Evolutionary conservation across 129 eudicot species (phyloP).

Genomic region (Daucus carota): DNA sequence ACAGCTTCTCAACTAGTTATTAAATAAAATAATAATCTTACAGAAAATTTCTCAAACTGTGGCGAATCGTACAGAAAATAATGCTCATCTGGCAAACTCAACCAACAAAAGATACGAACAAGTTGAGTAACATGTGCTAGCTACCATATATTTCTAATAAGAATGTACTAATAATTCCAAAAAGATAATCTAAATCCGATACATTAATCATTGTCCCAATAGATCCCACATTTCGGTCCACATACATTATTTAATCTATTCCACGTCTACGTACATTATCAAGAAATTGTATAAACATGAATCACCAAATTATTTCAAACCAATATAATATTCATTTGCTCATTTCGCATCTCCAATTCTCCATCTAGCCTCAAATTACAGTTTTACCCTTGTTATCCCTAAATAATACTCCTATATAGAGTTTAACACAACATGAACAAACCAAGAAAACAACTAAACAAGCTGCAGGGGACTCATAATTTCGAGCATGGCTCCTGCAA

Average conservation of each 20-base stretch:
- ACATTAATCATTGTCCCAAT: neutral
- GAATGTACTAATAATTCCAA: neutral
- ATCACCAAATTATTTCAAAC: neutral
- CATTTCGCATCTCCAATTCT: too few species aligned
- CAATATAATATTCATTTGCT: neutral
- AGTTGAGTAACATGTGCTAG: neutral
- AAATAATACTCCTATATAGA: neutral
- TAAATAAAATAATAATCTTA: too few species aligned
- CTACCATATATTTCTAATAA: neutral
- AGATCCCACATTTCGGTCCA: constrained; percentile 2
- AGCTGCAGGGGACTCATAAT: neutral
- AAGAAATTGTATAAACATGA: neutral
- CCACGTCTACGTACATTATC: neutral
- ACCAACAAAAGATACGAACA: neutral
- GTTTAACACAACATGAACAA: neutral
- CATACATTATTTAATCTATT: neutral
- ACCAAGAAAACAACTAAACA: neutral
- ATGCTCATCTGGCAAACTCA: neutral
- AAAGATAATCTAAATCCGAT: neutral
- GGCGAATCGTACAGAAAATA: neutral
- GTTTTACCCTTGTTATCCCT: neutral
- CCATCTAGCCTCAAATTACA: neutral
- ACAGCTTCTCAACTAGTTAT: too few species aligned
- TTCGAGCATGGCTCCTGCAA: constrained; percentile 36
- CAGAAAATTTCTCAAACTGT: too few species aligned